A percentile compares a stretch with the other conserved stretches of the same genome.
Evolutionary conservation across 2,329 filamentous ascomycete genomes (phyloP).

Genomic region (Aphanoascus verrucosus): DNA sequence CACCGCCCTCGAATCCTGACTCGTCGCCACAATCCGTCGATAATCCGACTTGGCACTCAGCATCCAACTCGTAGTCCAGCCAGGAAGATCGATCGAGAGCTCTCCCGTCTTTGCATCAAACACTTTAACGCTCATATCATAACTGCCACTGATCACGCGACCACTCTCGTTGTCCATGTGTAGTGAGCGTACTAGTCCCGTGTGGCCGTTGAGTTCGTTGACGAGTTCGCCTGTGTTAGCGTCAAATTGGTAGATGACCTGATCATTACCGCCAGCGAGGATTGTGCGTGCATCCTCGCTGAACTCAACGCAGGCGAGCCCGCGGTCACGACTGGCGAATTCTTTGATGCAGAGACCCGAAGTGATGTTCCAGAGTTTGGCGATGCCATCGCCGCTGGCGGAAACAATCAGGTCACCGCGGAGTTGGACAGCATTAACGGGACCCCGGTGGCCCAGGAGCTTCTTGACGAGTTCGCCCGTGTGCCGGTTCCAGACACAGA

Average conservation of each 20-base stretch:
- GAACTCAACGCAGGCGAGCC: slow-evolving; percentile 91
- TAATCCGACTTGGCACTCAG: slow-evolving; percentile 93
- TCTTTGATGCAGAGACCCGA: slow-evolving; percentile 82
- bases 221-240: slow-evolving; percentile 79
- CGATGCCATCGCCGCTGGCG: slow-evolving; percentile 83
- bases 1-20: slow-evolving; percentile 83
- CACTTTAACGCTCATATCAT: slow-evolving; percentile 91
- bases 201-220: slow-evolving; percentile 69
- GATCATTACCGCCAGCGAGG: slow-evolving; percentile 88
- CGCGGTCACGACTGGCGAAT: slow-evolving; percentile 81
- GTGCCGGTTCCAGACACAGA: slow-evolving; percentile 85
- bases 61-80: slow-evolving; percentile 96
- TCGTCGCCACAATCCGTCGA: slow-evolving; percentile 83
- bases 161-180: slow-evolving; percentile 82
- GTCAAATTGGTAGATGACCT: slow-evolving; percentile 92
- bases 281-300: slow-evolving; percentile 90
- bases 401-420: slow-evolving; percentile 86
- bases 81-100: slow-evolving; percentile 73
- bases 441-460: slow-evolving; percentile 74
- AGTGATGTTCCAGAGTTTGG: slow-evolving; percentile 91
- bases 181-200: slow-evolving; percentile 74
- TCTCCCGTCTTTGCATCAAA: slow-evolving; percentile 76
- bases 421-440: slow-evolving; percentile 93
- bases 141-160: slow-evolving; percentile 80
- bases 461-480: slow-evolving; percentile 67